A percentile compares a stretch with the other conserved stretches of the same genome.
Evolutionary conservation across 371 early-diverging fungal genomes (phyloP).

Genomic region (Umbelopsis sp.): DNA sequence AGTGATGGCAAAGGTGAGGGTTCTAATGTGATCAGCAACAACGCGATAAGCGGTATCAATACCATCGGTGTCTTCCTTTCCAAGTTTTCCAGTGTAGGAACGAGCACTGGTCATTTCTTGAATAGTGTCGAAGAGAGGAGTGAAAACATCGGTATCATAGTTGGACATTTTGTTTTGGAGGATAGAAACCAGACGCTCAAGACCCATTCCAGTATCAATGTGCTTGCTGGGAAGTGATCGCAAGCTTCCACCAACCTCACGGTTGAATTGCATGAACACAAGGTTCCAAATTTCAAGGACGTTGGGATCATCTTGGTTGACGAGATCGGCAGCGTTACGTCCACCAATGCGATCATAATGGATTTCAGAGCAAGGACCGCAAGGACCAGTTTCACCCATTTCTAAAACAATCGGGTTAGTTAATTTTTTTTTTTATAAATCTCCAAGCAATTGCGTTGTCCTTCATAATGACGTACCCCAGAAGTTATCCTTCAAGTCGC

Average conservation of each 20-base stretch:
- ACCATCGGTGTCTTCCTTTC: slow-evolving; percentile 91
- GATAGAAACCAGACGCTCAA: slow-evolving; percentile 97
- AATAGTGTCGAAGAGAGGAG: slow-evolving; percentile 85
- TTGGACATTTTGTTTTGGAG: slow-evolving; percentile 97
- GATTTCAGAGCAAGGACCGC: slow-evolving; percentile 99
- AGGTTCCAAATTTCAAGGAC: slow-evolving; percentile 99
- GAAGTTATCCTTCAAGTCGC: slow-evolving; percentile 97
- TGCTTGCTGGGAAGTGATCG: slow-evolving; percentile 95
- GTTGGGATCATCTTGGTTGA: slow-evolving; percentile 99
- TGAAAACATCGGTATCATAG: slow-evolving; percentile 98
- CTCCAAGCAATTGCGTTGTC: neutral
- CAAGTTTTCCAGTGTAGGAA: slow-evolving; percentile 85
- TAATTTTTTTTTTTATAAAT: neutral
- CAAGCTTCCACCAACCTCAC: slow-evolving; percentile 92
- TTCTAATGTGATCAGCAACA: slow-evolving; percentile 98
- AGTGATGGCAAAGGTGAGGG: slow-evolving; percentile 96
- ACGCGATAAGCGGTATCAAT: slow-evolving; percentile 99
- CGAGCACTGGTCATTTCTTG: slow-evolving; percentile 87
- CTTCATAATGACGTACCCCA: slow-evolving; percentile 77
- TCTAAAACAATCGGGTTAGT: slow-evolving; percentile 49
- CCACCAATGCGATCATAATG: slow-evolving; percentile 99
- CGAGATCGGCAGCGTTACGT: slow-evolving; percentile 93
- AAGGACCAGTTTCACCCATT: slow-evolving; percentile 99
- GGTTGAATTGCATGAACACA: slow-evolving; percentile 99
- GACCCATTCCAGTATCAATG: slow-evolving; percentile 99